Evolutionary conservation across 345 rosid species (phyloP), one percentile per base, ranked within the genome.

Genomic region (Acer campestre): DNA sequence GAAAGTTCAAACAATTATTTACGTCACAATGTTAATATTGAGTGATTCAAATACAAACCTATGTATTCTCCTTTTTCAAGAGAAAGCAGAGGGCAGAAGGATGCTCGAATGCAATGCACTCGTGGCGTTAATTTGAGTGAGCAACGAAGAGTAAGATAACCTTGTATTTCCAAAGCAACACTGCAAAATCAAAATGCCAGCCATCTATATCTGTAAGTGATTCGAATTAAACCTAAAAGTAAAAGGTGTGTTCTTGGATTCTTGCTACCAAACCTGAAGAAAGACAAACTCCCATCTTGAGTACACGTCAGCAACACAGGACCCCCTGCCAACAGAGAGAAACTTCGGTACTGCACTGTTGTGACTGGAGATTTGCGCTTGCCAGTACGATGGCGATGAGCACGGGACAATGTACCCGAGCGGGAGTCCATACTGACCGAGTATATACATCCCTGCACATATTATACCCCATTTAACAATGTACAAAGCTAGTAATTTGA

Each of bases 81-180:
- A 69, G 99, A 95, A 77, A 95, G 90, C 71, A 93, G 77, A 58
- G 97, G 99, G 82, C 99, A 93, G 87, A 95, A 95, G 35, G 98
- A 92, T 40, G 93, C 94, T 73, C 88, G 89, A 59, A 91, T 87
- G 73, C 83, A 85, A 80, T 95, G 95, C 79, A 92, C 80, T 49
- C 93, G 84, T 1, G 97, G 90, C 44, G 86, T 81, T 82, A 93
- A 84, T 81, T 93, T 90, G 77, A 93, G 93, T 6, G 98, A 90
- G 87, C 99, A 92, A 18, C 97, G 91, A 55, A 94, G 83, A 44
- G 95, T 94, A 68, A 96, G 81, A 81, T 96, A 96, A 58, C 99
- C 99, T 78, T 92, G 83, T 75, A 86, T 68, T 85, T 96, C 92
- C 87, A 91, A 85, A 22, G 94, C 90, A 80, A 96, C 90, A 83